These are phyloP conservation scores for Crithidia thermophila DNA, from an alignment of 208 protist species.

Conservation along the genomic window DNA sequence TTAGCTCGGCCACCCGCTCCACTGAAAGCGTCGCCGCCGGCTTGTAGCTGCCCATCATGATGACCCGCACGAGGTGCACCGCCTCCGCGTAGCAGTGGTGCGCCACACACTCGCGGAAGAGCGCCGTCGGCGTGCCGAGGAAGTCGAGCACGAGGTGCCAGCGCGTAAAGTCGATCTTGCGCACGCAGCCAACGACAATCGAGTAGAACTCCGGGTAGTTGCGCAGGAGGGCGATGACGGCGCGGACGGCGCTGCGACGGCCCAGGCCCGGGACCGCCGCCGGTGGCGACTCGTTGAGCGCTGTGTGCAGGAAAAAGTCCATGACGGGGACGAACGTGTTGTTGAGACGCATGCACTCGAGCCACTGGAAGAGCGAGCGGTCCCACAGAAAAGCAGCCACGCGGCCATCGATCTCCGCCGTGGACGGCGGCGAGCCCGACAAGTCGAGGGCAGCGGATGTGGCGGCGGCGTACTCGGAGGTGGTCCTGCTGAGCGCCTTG, in stretches of 20 bases:
- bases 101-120: slow-evolving; percentile 77
- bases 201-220: slow-evolving; percentile 74
- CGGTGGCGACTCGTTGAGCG: slow-evolving; percentile 57
- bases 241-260: slow-evolving; percentile 46
- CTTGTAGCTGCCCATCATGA: slow-evolving; percentile 61
- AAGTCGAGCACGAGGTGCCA: slow-evolving; percentile 70
- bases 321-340: slow-evolving; percentile 57
- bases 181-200: slow-evolving; percentile 70
- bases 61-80: slow-evolving; percentile 66
- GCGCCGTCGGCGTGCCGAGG: slow-evolving; percentile 56
- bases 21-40: slow-evolving; percentile 7
- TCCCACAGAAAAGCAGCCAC: slow-evolving; percentile 50
- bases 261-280: slow-evolving; percentile 39
- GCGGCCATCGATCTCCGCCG: slow-evolving; percentile 16
- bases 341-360: slow-evolving; percentile 63
- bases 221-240: slow-evolving; percentile 53
- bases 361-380: slow-evolving; percentile 56
- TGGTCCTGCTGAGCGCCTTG: background rate
- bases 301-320: slow-evolving; percentile 69
- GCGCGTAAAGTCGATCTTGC: slow-evolving; percentile 71
- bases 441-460: background rate
- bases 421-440: background rate
- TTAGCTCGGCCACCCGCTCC: slow-evolving; percentile 14
- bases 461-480: too few relatives aligned
- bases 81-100: slow-evolving; percentile 60